These are phyloP conservation scores for Cucurbitaria berberidis DNA, from an alignment of 2,329 filamentous ascomycete genomes.

Conservation along the genomic window DNA sequence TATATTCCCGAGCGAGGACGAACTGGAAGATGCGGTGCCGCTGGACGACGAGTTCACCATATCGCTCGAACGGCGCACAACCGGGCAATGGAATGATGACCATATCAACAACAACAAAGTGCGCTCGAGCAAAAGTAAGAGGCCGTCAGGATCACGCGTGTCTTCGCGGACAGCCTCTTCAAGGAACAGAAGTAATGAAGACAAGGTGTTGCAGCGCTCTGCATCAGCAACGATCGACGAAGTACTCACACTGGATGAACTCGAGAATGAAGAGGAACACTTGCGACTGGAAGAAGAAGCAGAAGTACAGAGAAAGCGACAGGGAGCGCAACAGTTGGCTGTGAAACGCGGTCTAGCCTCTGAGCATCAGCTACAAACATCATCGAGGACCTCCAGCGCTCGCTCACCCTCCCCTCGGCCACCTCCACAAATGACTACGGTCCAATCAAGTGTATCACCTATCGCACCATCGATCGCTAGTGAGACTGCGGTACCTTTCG, in stretches of 20 bases:
- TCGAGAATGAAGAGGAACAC: conserved; percentile 64
- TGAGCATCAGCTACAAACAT: conserved; percentile 24
- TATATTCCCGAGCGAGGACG: conserved; percentile 88
- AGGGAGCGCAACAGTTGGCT: conserved; percentile 63
- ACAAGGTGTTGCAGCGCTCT: conserved; percentile 30
- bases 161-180: conserved; percentile 56
- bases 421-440: conserved; percentile 13
- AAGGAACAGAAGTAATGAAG: conserved; percentile 33
- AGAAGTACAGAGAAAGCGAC: conserved; percentile 59
- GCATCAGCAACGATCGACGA: conserved; percentile 35
- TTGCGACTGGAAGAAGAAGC: conserved; percentile 62
- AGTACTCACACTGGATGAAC: conserved; percentile 59
- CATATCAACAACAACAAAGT: conserved; percentile 71
- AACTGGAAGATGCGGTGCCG: conserved; percentile 85
- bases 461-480: conserved; percentile 24
- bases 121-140: conserved; percentile 51
- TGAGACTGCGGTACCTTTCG: conserved; percentile 15
- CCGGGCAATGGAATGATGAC: conserved; percentile 66
- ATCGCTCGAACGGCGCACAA: conserved; percentile 74
- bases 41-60: conserved; percentile 92
- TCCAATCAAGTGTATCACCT: conserved; percentile 20
- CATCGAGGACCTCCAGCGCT: conserved; percentile 11
- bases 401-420: conserved; percentile 19
- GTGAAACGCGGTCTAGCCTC: conserved; percentile 58
- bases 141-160: conserved; percentile 55